Conservation (phyloP, 2,329 filamentous ascomycete genomes). For the Fusarium pseudocircinatum region DNA sequence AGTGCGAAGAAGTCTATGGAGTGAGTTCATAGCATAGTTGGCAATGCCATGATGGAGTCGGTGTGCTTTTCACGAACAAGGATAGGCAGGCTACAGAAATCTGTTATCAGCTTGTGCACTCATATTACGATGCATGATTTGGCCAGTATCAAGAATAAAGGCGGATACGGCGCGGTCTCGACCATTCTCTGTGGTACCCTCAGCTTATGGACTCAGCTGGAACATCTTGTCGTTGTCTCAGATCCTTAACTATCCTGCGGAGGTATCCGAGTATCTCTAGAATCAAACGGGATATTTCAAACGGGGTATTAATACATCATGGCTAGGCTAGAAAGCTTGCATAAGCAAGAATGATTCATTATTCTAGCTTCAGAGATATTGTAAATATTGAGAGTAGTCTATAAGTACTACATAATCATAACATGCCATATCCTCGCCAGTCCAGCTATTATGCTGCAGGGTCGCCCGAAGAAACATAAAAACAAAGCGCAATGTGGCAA, state of each 20-base stretch:
- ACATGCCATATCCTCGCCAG: accelerated
- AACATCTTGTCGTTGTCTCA: neutral
- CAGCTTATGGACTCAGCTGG: neutral
- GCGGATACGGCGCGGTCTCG: neutral
- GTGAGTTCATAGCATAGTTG: neutral
- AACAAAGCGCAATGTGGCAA: neutral
- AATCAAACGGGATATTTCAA: neutral
- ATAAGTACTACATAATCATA: neutral
- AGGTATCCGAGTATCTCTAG: neutral
- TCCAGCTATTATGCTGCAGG: no score
- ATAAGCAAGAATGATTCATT: neutral
- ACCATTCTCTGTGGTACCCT: neutral
- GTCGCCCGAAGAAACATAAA: accelerated
- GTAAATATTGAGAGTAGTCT: neutral
- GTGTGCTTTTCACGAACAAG: neutral
- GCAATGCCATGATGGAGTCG: neutral
- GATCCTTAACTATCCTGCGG: accelerated
- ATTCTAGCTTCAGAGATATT: no score
- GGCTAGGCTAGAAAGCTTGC: accelerated
- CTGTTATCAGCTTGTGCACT: neutral
- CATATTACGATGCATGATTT: neutral
- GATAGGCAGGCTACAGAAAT: neutral
- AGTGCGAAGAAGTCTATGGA: accelerated
- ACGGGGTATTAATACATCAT: neutral
- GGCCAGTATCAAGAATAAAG: accelerated